phyloP scores from a whole-genome alignment of 2,329 filamentous ascomycete genomes.

The Aulographum hederae region DNA sequence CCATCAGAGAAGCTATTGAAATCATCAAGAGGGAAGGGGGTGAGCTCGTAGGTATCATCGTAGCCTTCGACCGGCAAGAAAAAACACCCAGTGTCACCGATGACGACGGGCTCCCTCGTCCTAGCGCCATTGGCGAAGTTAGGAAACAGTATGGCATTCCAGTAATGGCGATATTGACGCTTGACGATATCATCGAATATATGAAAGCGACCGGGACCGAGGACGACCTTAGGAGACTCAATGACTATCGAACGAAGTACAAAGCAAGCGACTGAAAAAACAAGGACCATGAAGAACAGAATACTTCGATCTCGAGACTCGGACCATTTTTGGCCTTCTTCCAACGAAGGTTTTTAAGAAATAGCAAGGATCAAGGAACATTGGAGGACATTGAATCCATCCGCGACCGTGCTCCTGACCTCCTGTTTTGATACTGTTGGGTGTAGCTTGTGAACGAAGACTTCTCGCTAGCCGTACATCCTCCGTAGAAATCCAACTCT shows the following conservation, averaged over 20 bases:
- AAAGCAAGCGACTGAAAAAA: conserved; percentile 16
- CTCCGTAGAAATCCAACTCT: too few species aligned
- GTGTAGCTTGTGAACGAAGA: too few species aligned
- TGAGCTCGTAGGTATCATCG: conserved; percentile 67
- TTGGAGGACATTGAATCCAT: too few species aligned
- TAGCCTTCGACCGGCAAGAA: conserved; percentile 77
- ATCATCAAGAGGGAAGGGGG: conserved; percentile 81
- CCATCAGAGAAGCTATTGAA: conserved; percentile 77
- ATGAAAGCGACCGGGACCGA: conserved; percentile 23
- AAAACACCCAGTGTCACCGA: conserved; percentile 42
- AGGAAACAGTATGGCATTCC: conserved; percentile 69
- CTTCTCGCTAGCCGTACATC: too few species aligned
- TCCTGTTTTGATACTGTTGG: too few species aligned
- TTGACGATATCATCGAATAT: conserved; percentile 53
- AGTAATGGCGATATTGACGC: conserved; percentile 63
- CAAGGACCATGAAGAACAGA: too few species aligned
- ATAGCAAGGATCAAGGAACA: too few species aligned
- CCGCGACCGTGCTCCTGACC: too few species aligned
- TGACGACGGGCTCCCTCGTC: conserved; percentile 50
- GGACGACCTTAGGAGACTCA: conserved; percentile 23
- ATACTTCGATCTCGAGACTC: too few species aligned
- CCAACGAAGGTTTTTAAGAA: too few species aligned
- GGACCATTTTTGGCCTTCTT: too few species aligned
- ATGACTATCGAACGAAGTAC: conserved; percentile 22
- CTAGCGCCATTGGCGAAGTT: conserved; percentile 73